phyloP scores from a whole-genome alignment of 2,329 filamentous ascomycete genomes.

The Alternaria ethzedia region DNA sequence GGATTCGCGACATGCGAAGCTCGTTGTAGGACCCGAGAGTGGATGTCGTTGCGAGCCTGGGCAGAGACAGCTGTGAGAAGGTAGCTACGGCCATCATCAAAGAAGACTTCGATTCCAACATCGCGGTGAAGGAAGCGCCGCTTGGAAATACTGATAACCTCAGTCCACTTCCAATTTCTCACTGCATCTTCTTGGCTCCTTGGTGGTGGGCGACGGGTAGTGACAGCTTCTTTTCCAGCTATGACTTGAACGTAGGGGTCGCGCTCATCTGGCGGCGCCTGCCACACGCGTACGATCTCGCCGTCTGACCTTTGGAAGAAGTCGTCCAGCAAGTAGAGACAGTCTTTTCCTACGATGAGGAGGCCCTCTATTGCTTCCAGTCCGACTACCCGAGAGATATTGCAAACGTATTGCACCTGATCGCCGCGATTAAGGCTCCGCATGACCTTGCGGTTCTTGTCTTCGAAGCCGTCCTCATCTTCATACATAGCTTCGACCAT shows the following conservation, averaged over 20 bases:
- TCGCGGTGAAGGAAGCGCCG: slow-evolving; percentile 93
- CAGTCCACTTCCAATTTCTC: slow-evolving; percentile 90
- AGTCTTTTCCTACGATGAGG: slow-evolving; percentile 88
- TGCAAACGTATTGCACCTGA: slow-evolving; percentile 91
- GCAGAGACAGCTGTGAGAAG: slow-evolving; percentile 83
- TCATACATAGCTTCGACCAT: slow-evolving; percentile 93
- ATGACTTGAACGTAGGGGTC: slow-evolving; percentile 97
- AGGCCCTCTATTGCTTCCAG: slow-evolving; percentile 93
- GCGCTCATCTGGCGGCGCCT: slow-evolving; percentile 88
- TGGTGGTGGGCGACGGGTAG: slow-evolving; percentile 48
- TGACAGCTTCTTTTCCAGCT: slow-evolving; percentile 72
- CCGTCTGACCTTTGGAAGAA: slow-evolving; percentile 95
- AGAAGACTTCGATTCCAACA: slow-evolving; percentile 96
- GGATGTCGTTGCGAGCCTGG: slow-evolving; percentile 77
- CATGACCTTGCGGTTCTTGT: slow-evolving; percentile 98
- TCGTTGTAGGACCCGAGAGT: slow-evolving; percentile 74
- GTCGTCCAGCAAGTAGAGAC: slow-evolving; percentile 92
- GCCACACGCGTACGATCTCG: slow-evolving; percentile 95
- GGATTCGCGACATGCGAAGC: slow-evolving; percentile 79
- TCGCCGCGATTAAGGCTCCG: slow-evolving; percentile 88
- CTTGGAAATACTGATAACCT: slow-evolving; percentile 95
- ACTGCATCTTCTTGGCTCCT: slow-evolving; percentile 69
- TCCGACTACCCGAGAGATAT: slow-evolving; percentile 91
- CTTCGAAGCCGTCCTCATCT: slow-evolving; percentile 84
- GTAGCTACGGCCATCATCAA: slow-evolving; percentile 95